Evolutionary conservation across 306 rosid species (phyloP).

Genomic region (Dalbergia cochinchinensis): DNA sequence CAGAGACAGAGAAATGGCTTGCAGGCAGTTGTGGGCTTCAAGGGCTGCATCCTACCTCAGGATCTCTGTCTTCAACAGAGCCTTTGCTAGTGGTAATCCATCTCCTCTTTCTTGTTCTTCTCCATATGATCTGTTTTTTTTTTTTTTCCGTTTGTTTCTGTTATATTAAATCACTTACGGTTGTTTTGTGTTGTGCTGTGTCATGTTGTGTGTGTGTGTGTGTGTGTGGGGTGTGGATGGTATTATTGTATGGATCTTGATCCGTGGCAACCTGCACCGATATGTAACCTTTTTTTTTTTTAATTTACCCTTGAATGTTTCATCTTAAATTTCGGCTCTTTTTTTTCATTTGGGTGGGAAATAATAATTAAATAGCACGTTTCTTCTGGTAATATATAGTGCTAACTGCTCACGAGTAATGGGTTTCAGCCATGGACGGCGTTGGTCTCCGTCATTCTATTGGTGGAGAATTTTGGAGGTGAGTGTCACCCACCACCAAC

Average conservation of each 20-base stretch:
- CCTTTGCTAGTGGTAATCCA: constrained; percentile 64
- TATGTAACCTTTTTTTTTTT: too few relatives aligned
- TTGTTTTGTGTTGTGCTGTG: not conserved
- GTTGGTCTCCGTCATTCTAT: too few relatives aligned
- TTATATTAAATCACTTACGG: not conserved
- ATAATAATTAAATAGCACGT: not conserved
- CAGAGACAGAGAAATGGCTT: constrained; percentile 54
- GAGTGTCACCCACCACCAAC: not conserved
- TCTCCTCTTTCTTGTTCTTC: not conserved
- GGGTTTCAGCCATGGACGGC: not conserved
- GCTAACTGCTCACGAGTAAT: not conserved
- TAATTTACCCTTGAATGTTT: not conserved
- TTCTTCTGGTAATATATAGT: too few relatives aligned
- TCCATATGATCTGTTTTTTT: not conserved
- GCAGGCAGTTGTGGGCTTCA: constrained; percentile 69
- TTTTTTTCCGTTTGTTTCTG: not conserved
- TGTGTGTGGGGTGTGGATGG: not conserved
- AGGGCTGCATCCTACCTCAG: constrained; percentile 72
- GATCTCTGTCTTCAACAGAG: constrained; percentile 62
- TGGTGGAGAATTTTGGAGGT: not conserved
- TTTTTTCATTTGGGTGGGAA: not conserved
- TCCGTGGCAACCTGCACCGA: not conserved
- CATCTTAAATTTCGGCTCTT: not conserved
- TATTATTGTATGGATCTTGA: constrained; percentile 37
- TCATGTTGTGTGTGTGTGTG: not conserved